Conservation (phyloP, 257 asterid genomes). For the Nicotiana undulata region DNA sequence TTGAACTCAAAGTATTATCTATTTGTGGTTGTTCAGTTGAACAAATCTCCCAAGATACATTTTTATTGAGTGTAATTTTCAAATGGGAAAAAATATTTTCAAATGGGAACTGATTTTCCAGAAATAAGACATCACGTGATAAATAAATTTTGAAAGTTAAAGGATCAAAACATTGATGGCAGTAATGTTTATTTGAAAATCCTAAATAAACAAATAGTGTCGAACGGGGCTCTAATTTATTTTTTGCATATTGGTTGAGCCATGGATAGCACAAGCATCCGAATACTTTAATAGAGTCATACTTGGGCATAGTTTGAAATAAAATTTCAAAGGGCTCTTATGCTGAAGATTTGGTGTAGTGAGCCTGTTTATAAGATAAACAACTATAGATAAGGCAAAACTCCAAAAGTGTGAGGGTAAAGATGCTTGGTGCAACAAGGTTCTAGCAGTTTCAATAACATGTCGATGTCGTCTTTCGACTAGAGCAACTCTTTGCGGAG, state of each 20-base stretch:
- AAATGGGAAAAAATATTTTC: too few relatives aligned
- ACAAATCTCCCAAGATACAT: too few relatives aligned
- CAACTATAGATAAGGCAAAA: neutral
- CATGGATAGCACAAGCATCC: neutral
- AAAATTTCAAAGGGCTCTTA: neutral
- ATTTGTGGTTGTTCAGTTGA: neutral
- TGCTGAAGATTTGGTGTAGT: neutral
- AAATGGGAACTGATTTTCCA: neutral
- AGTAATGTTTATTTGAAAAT: neutral
- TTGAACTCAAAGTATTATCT: neutral
- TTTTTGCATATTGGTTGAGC: neutral
- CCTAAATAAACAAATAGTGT: neutral
- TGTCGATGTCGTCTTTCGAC: neutral
- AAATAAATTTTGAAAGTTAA: neutral
- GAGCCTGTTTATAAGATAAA: neutral
- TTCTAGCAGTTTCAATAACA: neutral
- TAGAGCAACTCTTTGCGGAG: neutral
- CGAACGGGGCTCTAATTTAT: neutral
- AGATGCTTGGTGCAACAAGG: neutral
- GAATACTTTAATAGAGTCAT: neutral
- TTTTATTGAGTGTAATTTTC: too few relatives aligned
- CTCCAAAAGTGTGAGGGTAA: neutral
- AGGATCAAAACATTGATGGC: neutral
- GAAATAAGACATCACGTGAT: neutral
- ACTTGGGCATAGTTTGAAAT: neutral